Evolutionary conservation across 2,329 filamentous ascomycete genomes (phyloP), one percentile per base, ranked within the genome.

Genomic region (Sordariomycetes sp.): DNA sequence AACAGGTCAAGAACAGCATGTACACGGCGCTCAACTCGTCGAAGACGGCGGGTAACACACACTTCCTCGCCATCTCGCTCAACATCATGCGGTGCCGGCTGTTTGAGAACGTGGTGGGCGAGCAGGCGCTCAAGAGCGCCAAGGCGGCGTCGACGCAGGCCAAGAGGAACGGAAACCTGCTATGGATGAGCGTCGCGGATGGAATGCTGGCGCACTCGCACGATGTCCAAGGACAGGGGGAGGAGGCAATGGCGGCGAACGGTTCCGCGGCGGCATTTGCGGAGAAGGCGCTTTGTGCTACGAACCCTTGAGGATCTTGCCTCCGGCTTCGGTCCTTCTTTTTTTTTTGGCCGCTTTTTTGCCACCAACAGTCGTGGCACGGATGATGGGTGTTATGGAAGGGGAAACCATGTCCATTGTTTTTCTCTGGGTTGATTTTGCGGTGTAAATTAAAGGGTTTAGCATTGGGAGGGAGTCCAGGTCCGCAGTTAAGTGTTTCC

Each of bases 81-180:
- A 91, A 86, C 64, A 86, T 94, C 62, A 95, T 97, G 88, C 87
- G 88, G 57, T 85, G 81, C 66, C 82, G 85, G 56, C 88, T 96
- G 66, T 97, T 92, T 70, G 86, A 87, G 53, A 87, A 88, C 60
- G 87, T 92, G 16, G 83, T 95, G 3, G 90, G 90, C 55, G 87
- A 88, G 60, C 88, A 92, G 69, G 87, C 88, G 0, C 78, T 89
- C 60, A 91, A 91, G 72, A 89, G 87, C 66, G 86, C 87, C 4
- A 79, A 81, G 62, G 88, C 88, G 0, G 87, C 85, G 25, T 79
- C 80, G 25, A 80, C 79, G 50, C 86, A 89, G 73, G 86, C 87
- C 5, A 80, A 81, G 62, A 82, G 82, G 67, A 87, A 85, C 63
- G 85, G 86, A 24, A 89, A 89, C 66, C 75, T 83, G 18, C 71